phyloP scores from a whole-genome alignment of 2,329 filamentous ascomycete genomes.

The Penicillium sp. region DNA sequence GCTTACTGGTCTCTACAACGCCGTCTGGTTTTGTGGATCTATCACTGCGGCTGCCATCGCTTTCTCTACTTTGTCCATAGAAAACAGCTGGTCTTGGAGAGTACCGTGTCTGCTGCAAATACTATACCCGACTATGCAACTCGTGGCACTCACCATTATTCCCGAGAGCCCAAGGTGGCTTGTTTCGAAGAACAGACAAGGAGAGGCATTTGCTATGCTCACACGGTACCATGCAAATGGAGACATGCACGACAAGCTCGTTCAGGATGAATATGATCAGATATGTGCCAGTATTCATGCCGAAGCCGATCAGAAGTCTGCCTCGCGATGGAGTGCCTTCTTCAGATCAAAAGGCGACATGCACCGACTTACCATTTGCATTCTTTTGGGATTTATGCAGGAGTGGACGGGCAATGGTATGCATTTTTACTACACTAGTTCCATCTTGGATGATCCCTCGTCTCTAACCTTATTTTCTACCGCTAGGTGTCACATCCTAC shows the following conservation, averaged over 20 bases:
- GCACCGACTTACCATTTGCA: conserved; percentile 32
- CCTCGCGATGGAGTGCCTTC: conserved; percentile 29
- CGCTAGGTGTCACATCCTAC: conserved; percentile 39
- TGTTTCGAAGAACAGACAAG: conserved; percentile 62
- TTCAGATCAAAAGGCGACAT: conserved; percentile 25
- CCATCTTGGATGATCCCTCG: conserved; percentile 8
- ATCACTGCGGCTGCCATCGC: conserved; percentile 28
- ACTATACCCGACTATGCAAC: conserved; percentile 55
- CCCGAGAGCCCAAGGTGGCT: conserved; percentile 70
- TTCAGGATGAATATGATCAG: conserved; percentile 34
- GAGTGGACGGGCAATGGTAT: conserved; percentile 40
- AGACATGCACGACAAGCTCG: conserved; percentile 36
- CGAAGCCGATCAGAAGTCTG: conserved; percentile 22
- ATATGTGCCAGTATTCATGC: conserved; percentile 33
- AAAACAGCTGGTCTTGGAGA: conserved; percentile 57
- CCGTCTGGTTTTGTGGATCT: conserved; percentile 35
- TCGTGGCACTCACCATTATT: conserved; percentile 59
- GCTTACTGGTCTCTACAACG: conserved; percentile 41
- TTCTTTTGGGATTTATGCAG: conserved; percentile 34
- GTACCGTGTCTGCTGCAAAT: conserved; percentile 64
- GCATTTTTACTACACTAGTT: conserved; percentile 20
- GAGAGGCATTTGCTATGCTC: conserved; percentile 63
- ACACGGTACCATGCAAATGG: conserved; percentile 65
- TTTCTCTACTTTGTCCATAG: conserved; percentile 26
- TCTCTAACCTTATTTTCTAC: conserved; percentile 21